Percentiles rank a stretch among this genome's conserved stretches.
Evolutionary conservation across 139 green algal genomes (phyloP).

Genomic region (Coelastrella sp.): DNA sequence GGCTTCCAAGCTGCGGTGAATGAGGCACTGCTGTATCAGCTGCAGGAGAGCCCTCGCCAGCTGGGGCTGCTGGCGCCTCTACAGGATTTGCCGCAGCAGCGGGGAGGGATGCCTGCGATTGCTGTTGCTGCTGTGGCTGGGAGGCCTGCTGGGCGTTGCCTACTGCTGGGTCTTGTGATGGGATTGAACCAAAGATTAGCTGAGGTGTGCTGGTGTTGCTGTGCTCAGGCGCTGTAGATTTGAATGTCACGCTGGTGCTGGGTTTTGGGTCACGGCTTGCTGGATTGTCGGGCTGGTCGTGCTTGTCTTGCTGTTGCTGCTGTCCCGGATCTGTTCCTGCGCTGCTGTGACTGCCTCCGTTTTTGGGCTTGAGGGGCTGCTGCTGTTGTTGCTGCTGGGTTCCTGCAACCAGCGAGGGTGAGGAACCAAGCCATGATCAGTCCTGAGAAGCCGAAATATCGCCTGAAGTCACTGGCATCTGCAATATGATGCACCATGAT

Average conservation of each 20-base stretch:
- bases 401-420: not conserved
- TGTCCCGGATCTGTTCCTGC: slow-evolving; percentile 18
- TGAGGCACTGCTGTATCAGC: not conserved
- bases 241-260: slow-evolving; percentile 9
- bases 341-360: slow-evolving; percentile 10
- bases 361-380: slow-evolving; percentile 23
- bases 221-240: not conserved
- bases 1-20: too few species aligned
- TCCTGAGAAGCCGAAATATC: too few species aligned
- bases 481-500: too few species aligned
- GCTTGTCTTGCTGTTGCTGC: not conserved
- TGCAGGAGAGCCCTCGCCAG: not conserved
- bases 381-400: not conserved
- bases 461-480: too few species aligned
- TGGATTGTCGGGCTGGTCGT: not conserved
- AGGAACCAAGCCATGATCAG: too few species aligned
- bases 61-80: not conserved
- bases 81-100: not conserved
- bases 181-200: not conserved
- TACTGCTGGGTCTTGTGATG: not conserved
- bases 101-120: not conserved
- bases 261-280: not conserved
- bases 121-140: not conserved
- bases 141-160: not conserved
- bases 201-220: slow-evolving; percentile 32